These are phyloP conservation scores for Aspergillus spinulosporus DNA, from an alignment of 2,329 filamentous ascomycete genomes.

Conservation along the genomic window DNA sequence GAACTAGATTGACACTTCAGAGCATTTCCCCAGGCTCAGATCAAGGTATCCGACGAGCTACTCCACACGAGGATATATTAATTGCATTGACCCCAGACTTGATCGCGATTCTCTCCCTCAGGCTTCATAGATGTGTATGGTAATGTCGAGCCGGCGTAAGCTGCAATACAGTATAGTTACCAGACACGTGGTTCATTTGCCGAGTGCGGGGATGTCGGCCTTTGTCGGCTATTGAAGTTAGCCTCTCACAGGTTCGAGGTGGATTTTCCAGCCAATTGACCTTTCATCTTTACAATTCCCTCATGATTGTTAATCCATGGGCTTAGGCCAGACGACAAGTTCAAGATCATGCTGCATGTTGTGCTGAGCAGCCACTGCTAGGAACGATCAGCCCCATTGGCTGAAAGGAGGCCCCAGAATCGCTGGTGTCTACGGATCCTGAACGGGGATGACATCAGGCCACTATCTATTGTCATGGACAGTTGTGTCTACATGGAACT, in stretches of 20 bases:
- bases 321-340: not conserved
- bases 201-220: conserved; percentile 19
- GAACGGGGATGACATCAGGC: not conserved
- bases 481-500: not conserved
- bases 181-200: conserved; percentile 19
- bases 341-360: not conserved
- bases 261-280: not conserved
- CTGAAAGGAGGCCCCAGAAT: not conserved
- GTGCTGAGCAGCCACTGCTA: not conserved
- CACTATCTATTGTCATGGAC: not conserved
- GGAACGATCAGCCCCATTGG: not conserved
- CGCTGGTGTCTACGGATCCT: not conserved
- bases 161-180: conserved; percentile 12
- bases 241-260: conserved; percentile 6
- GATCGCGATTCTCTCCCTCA: not conserved
- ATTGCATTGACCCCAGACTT: not conserved
- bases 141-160: conserved; percentile 1
- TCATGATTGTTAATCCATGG: not conserved
- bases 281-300: not conserved
- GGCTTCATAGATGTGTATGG: conserved; percentile 8
- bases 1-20: not conserved
- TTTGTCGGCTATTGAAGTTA: conserved; percentile 22
- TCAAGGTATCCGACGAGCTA: not conserved
- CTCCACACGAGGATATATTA: conserved; percentile 3
- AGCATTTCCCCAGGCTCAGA: not conserved